phyloP scores from a whole-genome alignment of 208 protist genomes.

The Trypanosoma caninum region DNA sequence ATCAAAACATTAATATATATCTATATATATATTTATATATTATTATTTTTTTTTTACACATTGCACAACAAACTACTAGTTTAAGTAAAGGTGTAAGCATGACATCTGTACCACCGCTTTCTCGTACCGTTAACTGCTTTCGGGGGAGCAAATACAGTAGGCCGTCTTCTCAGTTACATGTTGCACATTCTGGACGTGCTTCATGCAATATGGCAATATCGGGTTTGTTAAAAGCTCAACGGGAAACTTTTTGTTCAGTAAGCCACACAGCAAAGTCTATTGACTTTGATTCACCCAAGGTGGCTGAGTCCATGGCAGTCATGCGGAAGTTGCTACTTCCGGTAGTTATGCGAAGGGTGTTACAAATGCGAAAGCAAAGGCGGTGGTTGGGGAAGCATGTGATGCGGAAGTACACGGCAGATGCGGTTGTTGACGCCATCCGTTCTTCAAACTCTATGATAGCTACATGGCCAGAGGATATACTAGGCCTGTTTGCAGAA shows the following conservation, averaged over 20 bases:
- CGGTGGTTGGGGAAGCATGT: slow-evolving; percentile 37
- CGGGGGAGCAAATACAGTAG: slow-evolving; percentile 22
- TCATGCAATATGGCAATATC: background rate
- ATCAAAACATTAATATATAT: too few relatives aligned
- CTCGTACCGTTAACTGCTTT: background rate
- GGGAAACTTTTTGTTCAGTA: background rate
- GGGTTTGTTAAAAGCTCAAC: background rate
- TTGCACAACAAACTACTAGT: too few relatives aligned
- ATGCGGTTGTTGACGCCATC: slow-evolving; percentile 64
- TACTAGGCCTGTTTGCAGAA: slow-evolving; percentile 48
- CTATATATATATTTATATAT: background rate
- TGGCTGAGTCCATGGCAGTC: slow-evolving; percentile 33
- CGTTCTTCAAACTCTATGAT: slow-evolving; percentile 50
- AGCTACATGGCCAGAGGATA: slow-evolving; percentile 51
- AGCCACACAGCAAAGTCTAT: background rate
- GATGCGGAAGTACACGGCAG: slow-evolving; percentile 53
- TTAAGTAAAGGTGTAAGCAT: slow-evolving; percentile 2
- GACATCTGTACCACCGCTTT: background rate
- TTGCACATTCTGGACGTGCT: background rate
- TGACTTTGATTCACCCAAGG: slow-evolving; percentile 44
- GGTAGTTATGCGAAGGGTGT: slow-evolving; percentile 41
- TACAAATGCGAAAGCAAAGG: slow-evolving; percentile 34
- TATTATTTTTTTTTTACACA: background rate
- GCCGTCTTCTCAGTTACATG: slow-evolving; percentile 14
- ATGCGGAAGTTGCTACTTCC: slow-evolving; percentile 56